Evolutionary conservation across 75 land plant species (phyloP).

Genomic region (Isoetes taiwanensis): DNA sequence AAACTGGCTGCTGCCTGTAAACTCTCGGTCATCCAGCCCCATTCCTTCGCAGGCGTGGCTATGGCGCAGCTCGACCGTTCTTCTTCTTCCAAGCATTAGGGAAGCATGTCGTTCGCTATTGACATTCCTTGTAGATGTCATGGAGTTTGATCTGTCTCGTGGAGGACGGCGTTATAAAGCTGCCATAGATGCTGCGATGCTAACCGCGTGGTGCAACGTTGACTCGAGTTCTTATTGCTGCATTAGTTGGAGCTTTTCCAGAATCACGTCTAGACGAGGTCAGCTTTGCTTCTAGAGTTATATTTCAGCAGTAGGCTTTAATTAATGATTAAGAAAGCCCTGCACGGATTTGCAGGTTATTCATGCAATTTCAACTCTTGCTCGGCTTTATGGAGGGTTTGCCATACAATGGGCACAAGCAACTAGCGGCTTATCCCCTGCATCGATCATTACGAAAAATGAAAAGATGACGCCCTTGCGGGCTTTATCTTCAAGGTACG

Average conservation of each 20-base stretch:
- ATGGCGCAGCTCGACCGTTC: too few species aligned
- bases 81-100: too few species aligned
- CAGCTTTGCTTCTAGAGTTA: not conserved
- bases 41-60: too few species aligned
- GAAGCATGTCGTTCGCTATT: slow-evolving; percentile 93
- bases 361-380: slow-evolving; percentile 44
- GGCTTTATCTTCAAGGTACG: slow-evolving; percentile 50
- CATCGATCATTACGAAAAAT: slow-evolving; percentile 47
- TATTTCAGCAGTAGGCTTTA: not conserved
- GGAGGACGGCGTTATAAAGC: slow-evolving; percentile 39
- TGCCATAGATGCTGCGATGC: slow-evolving; percentile 46
- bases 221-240: slow-evolving; percentile 68
- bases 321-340: not conserved
- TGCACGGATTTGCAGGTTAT: slow-evolving; percentile 58
- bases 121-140: slow-evolving; percentile 65
- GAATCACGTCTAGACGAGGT: slow-evolving; percentile 79
- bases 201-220: slow-evolving; percentile 72
- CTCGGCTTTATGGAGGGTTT: slow-evolving; percentile 50
- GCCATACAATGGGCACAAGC: slow-evolving; percentile 70
- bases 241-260: slow-evolving; percentile 87
- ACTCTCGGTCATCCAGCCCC: too few species aligned
- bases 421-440: slow-evolving; percentile 47
- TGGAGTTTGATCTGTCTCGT: slow-evolving; percentile 48
- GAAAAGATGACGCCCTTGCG: slow-evolving; percentile 58
- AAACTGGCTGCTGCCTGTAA: too few species aligned